Evolutionary conservation across 1,139 yeast genomes (phyloP).

Genomic region (Sugiyamaella xylanicola): DNA sequence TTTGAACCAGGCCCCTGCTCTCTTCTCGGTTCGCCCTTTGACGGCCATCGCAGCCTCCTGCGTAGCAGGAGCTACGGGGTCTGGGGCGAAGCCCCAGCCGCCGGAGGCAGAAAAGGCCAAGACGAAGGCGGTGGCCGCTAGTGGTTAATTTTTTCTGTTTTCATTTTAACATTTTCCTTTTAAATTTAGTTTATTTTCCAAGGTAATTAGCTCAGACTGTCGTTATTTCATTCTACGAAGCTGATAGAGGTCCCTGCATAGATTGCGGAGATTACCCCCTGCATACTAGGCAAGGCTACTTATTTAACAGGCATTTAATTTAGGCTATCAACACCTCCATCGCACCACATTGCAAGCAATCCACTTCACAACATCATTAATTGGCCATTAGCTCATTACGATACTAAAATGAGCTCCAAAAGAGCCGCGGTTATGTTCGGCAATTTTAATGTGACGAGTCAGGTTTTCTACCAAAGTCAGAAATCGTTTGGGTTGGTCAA

Average conservation of each 20-base stretch:
- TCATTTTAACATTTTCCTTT: too few relatives aligned
- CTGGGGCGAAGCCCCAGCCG: too few relatives aligned
- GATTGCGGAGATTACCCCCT: background rate
- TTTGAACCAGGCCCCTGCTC: too few relatives aligned
- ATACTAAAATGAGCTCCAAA: constrained; percentile 8
- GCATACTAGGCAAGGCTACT: background rate
- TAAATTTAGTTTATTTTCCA: too few relatives aligned
- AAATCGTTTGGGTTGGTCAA: constrained; percentile 79
- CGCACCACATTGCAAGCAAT: background rate
- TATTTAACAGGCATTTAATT: background rate
- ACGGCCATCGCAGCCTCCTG: too few relatives aligned
- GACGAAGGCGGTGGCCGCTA: too few relatives aligned
- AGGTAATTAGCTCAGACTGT: background rate
- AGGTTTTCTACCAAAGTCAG: constrained; percentile 48
- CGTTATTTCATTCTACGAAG: background rate
- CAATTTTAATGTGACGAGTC: constrained; percentile 58
- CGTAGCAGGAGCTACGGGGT: too few relatives aligned
- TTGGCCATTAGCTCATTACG: background rate
- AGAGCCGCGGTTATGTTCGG: constrained; percentile 35
- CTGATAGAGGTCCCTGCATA: background rate
- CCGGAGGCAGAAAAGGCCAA: too few relatives aligned
- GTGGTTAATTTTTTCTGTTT: too few relatives aligned
- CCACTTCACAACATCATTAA: background rate
- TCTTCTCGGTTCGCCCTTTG: too few relatives aligned
- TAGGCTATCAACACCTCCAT: background rate